Percentiles rank a stretch among this genome's conserved stretches.
Conservation (phyloP, 2,329 filamentous ascomycete species). For the Bipolaris victoriae region DNA sequence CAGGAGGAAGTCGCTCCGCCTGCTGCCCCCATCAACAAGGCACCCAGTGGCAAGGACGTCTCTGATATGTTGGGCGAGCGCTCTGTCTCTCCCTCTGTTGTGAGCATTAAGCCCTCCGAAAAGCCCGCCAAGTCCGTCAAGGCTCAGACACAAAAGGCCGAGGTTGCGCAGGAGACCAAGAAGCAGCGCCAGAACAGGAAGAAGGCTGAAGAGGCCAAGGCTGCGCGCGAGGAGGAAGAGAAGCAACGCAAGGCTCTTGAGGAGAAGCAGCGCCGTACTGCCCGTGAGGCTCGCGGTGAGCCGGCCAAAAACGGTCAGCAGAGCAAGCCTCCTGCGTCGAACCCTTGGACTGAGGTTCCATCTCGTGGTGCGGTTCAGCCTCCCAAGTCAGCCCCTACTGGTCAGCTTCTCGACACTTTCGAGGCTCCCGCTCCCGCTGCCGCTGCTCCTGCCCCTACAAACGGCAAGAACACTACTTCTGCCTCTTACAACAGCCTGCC, state of each 20-base stretch:
- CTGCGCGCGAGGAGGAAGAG: slow-evolving; percentile 76
- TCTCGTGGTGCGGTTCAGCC: slow-evolving; percentile 32
- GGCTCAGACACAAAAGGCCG: slow-evolving; percentile 65
- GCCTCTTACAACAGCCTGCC: slow-evolving; percentile 57
- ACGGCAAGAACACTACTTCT: slow-evolving; percentile 51
- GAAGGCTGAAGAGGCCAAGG: slow-evolving; percentile 83
- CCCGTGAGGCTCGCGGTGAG: slow-evolving; percentile 81
- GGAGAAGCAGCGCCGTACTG: slow-evolving; percentile 82
- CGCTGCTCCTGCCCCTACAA: slow-evolving; percentile 32
- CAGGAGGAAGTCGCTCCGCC: slow-evolving; percentile 77
- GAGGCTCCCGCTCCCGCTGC: slow-evolving; percentile 46
- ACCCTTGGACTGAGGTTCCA: slow-evolving; percentile 59
- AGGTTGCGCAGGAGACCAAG: slow-evolving; percentile 74
- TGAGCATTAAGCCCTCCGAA: slow-evolving; percentile 75
- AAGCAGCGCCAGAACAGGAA: slow-evolving; percentile 92
- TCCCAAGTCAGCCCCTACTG: slow-evolving; percentile 28
- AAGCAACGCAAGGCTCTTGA: slow-evolving; percentile 74
- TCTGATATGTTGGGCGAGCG: slow-evolving; percentile 89
- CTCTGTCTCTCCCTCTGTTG: slow-evolving; percentile 70
- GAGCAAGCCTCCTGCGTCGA: slow-evolving; percentile 55
- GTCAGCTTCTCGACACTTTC: slow-evolving; percentile 58
- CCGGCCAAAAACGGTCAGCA: slow-evolving; percentile 77
- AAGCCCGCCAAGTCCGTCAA: slow-evolving; percentile 64
- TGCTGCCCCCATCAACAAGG: slow-evolving; percentile 51
- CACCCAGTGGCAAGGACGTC: slow-evolving; percentile 71